Base-by-base conservation (phyloP, 768 basidiomycete genomes). In the Rhodotorula taiwanensis region DNA sequence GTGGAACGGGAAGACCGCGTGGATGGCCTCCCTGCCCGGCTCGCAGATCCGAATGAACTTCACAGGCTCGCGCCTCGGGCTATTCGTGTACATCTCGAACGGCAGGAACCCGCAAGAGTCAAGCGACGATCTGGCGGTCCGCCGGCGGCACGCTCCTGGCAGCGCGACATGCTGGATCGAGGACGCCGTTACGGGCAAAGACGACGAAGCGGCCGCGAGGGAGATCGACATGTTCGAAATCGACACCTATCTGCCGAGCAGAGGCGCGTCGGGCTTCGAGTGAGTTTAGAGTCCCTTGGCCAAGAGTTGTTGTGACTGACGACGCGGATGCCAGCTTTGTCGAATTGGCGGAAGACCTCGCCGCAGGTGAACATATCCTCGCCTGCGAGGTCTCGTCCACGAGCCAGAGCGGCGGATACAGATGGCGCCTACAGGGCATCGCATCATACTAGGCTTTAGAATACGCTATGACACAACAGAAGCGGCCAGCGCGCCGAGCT, bases 1-100 rank as follows among this genome's bases (percentile, higher is more conserved):
- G n/a, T 64, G 62, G 62, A 54, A 64, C 62, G 62, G 57, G 39
- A 64, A 64, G 28, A 31, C 48, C 31, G 62, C 62, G 4, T 64
- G 62, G 62, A 31, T 39, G 15, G 34, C 62, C 3, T 39, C 45
- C 1, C 34, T 41, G 21, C 57, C 52, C 3, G 62, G 62, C 23
- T 9, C 30, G 3, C 62, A 64, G 47, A 58, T 64, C 57, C 56
- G 62, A 30, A 55, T 64, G 57, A 27, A 25, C 4, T 64, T 58
- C 41, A 30, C 14, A 3, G 62, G 62, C 10, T 58, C 56, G 9
- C 34, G 42, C 30, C 52, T 64, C n/a, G 62, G 62, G 10, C 21
- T 64, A 13, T 64, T 64, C 30, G 57, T 64, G 20, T 64, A 54
- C 41, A 48, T 56, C 9, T 54, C 62, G 52, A 58, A 49, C 39